A percentile compares a stretch with the other conserved stretches of the same genome.
Evolutionary conservation across 108 stramenopile genomes (phyloP).

Genomic region (Fistulifera pelliculosa): DNA sequence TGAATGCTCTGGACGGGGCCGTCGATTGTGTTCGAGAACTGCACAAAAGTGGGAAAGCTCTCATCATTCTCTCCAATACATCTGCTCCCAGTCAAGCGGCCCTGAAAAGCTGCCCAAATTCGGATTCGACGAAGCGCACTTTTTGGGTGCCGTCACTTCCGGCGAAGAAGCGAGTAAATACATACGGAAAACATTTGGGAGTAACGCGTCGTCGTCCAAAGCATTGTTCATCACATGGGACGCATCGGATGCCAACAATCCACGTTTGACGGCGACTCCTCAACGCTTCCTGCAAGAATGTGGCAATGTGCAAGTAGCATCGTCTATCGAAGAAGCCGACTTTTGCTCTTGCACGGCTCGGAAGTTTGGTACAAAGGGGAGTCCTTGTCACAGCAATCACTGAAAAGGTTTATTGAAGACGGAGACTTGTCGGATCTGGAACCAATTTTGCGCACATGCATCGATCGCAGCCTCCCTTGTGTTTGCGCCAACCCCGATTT

Average conservation of each 20-base stretch:
- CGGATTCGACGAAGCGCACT: conserved; percentile 52
- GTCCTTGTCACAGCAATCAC: too few species aligned
- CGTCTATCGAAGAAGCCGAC: conserved; percentile 53
- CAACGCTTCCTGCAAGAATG: conserved; percentile 34
- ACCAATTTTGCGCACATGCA: conserved; percentile 32
- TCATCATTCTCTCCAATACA: conserved; percentile 80
- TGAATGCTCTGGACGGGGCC: conserved; percentile 44
- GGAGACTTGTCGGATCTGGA: conserved; percentile 12
- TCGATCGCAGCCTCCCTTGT: conserved; percentile 45
- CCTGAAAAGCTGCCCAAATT: conserved; percentile 41
- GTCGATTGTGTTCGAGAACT: conserved; percentile 44
- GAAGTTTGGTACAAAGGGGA: conserved; percentile 19
- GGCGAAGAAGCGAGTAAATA: conserved; percentile 54
- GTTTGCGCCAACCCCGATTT: conserved; percentile 80
- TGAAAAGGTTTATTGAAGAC: background rate
- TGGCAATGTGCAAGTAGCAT: conserved; percentile 35
- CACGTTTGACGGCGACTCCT: conserved; percentile 19
- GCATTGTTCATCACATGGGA: conserved; percentile 61
- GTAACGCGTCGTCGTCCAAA: conserved; percentile 10
- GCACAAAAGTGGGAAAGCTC: conserved; percentile 37
- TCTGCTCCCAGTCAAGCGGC: conserved; percentile 43
- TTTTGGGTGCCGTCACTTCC: conserved; percentile 71
- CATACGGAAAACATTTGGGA: conserved; percentile 31
- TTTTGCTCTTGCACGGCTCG: conserved; percentile 56
- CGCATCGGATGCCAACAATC: conserved; percentile 13